Percentiles rank a stretch among this genome's conserved stretches.
Evolutionary conservation across 2,329 filamentous ascomycete species (phyloP).

Genomic region (Sclerotinia glacialis): DNA sequence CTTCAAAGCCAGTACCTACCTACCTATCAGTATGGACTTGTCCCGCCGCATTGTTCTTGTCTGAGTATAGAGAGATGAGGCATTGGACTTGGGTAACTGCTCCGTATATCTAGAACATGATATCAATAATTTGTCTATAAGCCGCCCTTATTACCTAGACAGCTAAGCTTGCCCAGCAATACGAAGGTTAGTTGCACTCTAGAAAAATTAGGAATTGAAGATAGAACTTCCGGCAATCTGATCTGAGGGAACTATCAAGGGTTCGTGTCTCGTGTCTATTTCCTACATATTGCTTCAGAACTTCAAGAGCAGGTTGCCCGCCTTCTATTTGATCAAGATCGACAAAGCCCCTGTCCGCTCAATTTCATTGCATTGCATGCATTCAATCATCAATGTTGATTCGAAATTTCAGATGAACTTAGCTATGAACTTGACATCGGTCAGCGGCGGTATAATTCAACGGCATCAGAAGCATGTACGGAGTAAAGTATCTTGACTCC

Average conservation of each 20-base stretch:
- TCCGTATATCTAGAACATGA: background rate
- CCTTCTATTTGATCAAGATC: constrained; percentile 10
- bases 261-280: constrained; percentile 15
- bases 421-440: background rate
- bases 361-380: constrained; percentile 6
- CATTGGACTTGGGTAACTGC: background rate
- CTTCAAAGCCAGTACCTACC: background rate
- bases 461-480: background rate
- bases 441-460: background rate
- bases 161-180: background rate
- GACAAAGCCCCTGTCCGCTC: constrained; percentile 12
- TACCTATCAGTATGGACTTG: background rate
- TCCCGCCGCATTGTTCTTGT: background rate
- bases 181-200: background rate
- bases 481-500: background rate
- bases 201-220: background rate
- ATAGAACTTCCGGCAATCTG: constrained; percentile 7
- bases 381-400: background rate
- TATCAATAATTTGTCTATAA: constrained; percentile 9
- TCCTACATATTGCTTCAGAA: constrained; percentile 9
- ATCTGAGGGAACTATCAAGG: constrained; percentile 13
- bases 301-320: constrained; percentile 2
- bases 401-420: background rate
- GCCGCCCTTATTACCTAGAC: background rate
- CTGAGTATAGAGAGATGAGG: background rate